Evolutionary conservation across 1,284 basidiomycete species (phyloP), one percentile per base, ranked within the genome.

Genomic region (Heterobasidion irregulare): DNA sequence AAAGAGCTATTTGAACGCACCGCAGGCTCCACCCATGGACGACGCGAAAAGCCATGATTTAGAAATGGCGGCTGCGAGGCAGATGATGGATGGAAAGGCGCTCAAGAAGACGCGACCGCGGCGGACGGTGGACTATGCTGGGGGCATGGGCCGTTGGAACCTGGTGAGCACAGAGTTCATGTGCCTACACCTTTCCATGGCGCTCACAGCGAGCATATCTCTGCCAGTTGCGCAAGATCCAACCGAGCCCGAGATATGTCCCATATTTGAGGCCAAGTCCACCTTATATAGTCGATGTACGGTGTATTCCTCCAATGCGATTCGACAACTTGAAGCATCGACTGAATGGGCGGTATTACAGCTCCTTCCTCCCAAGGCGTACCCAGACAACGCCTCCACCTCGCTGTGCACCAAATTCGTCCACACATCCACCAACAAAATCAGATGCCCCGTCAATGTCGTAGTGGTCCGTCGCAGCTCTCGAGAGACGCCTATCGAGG

Each of bases 351-450:
- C 54, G 41, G n/a, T n/a, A 41, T 58, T 60, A 50, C 67, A 98
- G 95, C 80, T 98, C 32, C 77, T 98, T 34, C 95, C 95, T 1
- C 89, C 96, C 0, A 86, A 87, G 65, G 95, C 94, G 38, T 97
- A 98, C 68, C 82, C 85, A 15, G 82, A 84, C 56, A 96, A 98
- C 67, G 78, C 89, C 1, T 91, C 93, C 2, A 96, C 92, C 0
- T 97, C 94, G 0, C 76, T 98, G 53, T 94, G 94, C 65, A 95
- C 94, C 47, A 94, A 94, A 67, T 97, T 98, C 63, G 90, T 98
- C 10, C 97, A 99, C 69, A 98, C 95, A 0, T 96, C 94, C 6
- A 98, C 95, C 51, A 99, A 99, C 78, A 99, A 99, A 73, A 94
- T 98, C 61, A 81, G 94, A 53, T 97, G 93, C 73, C 95, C 96